Conservation (phyloP, 1,284 basidiomycete genomes). For the Ganoderma leucocontextum region DNA sequence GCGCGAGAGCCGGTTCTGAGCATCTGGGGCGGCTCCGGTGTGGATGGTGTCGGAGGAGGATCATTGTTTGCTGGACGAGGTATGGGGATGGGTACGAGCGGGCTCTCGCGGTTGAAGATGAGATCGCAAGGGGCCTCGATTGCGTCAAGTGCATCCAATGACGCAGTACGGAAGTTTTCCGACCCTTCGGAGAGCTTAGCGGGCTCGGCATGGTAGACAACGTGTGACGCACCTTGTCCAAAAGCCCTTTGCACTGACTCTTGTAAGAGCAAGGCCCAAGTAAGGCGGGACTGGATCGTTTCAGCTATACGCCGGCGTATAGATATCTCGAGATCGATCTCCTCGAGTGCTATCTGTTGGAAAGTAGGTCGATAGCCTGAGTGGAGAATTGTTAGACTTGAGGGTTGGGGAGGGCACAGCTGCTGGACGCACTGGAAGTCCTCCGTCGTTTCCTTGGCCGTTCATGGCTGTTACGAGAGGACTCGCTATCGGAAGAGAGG, state of each 20-base stretch:
- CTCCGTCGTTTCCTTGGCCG: slow-evolving; percentile 15
- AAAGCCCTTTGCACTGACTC: slow-evolving; percentile 51
- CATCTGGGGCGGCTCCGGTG: slow-evolving; percentile 21
- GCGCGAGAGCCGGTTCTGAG: slow-evolving; percentile 16
- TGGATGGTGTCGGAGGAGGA: slow-evolving; percentile 31
- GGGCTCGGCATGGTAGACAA: too few species aligned
- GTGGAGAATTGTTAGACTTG: background rate
- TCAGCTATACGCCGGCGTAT: slow-evolving; percentile 62
- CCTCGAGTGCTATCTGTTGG: slow-evolving; percentile 48
- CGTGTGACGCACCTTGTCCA: slow-evolving; percentile 4
- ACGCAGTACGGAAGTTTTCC: slow-evolving; percentile 55
- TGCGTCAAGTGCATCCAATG: slow-evolving; percentile 62
- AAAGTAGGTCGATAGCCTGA: slow-evolving; percentile 23
- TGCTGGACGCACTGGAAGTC: background rate
- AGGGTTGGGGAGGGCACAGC: background rate
- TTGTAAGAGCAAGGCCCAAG: slow-evolving; percentile 69
- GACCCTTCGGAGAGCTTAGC: slow-evolving; percentile 8
- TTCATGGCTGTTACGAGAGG: background rate
- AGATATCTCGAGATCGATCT: slow-evolving; percentile 72
- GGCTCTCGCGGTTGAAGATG: slow-evolving; percentile 54
- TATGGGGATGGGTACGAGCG: slow-evolving; percentile 31
- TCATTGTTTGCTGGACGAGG: slow-evolving; percentile 18
- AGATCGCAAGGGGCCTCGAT: slow-evolving; percentile 61
- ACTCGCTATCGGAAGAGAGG: background rate
- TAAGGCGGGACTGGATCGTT: slow-evolving; percentile 67